These are phyloP conservation scores for Coffea canephora DNA, from an alignment of 257 asterid species.

Conservation along the genomic window DNA sequence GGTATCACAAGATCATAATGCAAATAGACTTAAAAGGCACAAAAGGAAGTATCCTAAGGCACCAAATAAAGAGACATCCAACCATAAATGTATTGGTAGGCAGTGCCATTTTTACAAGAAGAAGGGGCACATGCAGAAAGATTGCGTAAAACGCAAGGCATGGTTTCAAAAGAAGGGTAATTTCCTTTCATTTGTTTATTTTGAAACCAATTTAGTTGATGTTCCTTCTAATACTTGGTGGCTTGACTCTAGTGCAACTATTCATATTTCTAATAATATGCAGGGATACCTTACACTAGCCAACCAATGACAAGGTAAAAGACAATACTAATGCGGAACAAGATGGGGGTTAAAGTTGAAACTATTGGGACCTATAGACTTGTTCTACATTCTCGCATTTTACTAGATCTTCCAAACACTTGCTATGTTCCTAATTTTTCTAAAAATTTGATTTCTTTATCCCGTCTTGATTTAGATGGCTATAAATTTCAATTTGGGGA, in stretches of 20 bases:
- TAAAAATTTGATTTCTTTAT: not conserved
- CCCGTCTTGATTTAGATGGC: not conserved
- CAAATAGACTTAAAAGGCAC: not conserved
- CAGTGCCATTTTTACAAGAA: not conserved
- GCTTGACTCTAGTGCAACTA: not conserved
- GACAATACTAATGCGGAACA: constrained; percentile 5
- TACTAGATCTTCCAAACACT: not conserved
- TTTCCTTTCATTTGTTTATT: too few relatives aligned
- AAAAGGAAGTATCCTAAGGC: not conserved
- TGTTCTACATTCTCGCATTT: not conserved
- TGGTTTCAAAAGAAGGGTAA: too few relatives aligned
- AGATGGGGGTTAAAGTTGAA: not conserved
- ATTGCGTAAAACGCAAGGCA: not conserved
- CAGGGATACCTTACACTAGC: not conserved
- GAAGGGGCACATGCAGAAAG: not conserved
- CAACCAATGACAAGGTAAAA: not conserved
- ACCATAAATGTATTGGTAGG: not conserved
- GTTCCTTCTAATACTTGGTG: too few relatives aligned
- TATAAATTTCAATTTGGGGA: not conserved
- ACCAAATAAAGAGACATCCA: not conserved
- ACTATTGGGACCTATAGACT: not conserved
- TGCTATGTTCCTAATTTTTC: not conserved
- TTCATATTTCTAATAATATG: not conserved
- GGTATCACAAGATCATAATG: not conserved
- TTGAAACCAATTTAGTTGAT: too few relatives aligned